phyloP scores from a whole-genome alignment of 2,329 filamentous ascomycete species.

The Parasarocladium wereldwijsianum region DNA sequence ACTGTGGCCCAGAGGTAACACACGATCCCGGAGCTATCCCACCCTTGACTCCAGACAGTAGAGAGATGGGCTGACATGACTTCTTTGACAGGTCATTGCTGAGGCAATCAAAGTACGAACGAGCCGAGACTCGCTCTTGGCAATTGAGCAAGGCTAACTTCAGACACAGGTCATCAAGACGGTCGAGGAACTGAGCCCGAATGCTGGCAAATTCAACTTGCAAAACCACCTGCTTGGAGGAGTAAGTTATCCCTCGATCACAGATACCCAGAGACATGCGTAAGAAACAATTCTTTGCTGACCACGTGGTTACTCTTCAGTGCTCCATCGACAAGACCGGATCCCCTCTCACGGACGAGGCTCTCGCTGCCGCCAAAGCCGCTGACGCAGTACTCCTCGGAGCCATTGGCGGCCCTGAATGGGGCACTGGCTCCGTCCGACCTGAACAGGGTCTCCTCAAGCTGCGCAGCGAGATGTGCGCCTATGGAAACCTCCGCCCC shows the following conservation, averaged over 20 bases:
- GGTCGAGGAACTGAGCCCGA: constrained; percentile 54
- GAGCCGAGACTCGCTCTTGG: constrained; percentile 1
- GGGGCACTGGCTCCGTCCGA: constrained; percentile 73
- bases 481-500: constrained; percentile 85
- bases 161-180: constrained; percentile 54
- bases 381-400: constrained; percentile 81
- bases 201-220: constrained; percentile 66
- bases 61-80: constrained; percentile 9
- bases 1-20: constrained; percentile 68
- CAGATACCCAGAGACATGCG: constrained; percentile 7
- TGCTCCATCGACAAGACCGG: constrained; percentile 76
- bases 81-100: constrained; percentile 44
- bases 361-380: constrained; percentile 63
- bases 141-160: constrained; percentile 3
- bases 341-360: constrained; percentile 62
- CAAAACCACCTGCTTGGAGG: constrained; percentile 80
- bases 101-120: constrained; percentile 65
- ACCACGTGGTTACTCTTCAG: constrained; percentile 26
- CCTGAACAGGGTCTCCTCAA: constrained; percentile 81
- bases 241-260: constrained; percentile 37
- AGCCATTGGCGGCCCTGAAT: constrained; percentile 85
- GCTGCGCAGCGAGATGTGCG: constrained; percentile 79
- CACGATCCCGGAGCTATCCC: constrained; percentile 7
- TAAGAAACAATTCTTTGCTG: constrained; percentile 6
- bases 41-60: constrained; percentile 7